Conservation (phyloP, 139 green algal species). For the Zygnema circumcarinatum region DNA sequence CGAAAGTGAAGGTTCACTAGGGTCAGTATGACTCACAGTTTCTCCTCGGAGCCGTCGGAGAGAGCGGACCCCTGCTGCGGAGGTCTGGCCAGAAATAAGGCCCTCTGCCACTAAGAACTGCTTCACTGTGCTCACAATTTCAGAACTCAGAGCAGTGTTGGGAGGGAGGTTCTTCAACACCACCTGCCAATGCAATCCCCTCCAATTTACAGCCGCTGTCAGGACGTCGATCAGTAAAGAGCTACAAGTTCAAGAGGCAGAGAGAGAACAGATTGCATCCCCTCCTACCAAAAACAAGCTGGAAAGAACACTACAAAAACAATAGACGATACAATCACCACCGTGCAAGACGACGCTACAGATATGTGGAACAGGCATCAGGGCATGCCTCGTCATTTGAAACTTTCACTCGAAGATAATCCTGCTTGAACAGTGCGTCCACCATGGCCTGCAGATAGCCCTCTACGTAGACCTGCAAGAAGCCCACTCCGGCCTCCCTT, state of each 20-base stretch:
- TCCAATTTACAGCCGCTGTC: too few species aligned
- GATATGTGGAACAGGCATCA: too few species aligned
- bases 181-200: constrained; percentile 24
- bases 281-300: background rate
- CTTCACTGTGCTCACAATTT: constrained; percentile 43
- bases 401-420: constrained; percentile 53
- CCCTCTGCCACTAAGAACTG: constrained; percentile 40
- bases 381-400: constrained; percentile 43
- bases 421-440: constrained; percentile 35
- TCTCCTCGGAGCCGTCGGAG: constrained; percentile 43
- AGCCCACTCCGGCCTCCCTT: background rate
- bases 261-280: background rate
- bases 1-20: too few species aligned
- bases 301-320: background rate
- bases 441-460: constrained; percentile 58
- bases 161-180: constrained; percentile 58
- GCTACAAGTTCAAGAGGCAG: background rate
- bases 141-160: constrained; percentile 35
- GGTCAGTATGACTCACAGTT: constrained; percentile 17
- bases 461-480: constrained; percentile 56
- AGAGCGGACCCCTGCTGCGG: background rate
- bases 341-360: too few species aligned
- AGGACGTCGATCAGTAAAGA: too few species aligned
- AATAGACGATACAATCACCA: too few species aligned
- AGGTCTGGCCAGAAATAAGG: constrained; percentile 27